Base-by-base conservation (phyloP, 306 rosid species). In the Purshia tridentata region DNA sequence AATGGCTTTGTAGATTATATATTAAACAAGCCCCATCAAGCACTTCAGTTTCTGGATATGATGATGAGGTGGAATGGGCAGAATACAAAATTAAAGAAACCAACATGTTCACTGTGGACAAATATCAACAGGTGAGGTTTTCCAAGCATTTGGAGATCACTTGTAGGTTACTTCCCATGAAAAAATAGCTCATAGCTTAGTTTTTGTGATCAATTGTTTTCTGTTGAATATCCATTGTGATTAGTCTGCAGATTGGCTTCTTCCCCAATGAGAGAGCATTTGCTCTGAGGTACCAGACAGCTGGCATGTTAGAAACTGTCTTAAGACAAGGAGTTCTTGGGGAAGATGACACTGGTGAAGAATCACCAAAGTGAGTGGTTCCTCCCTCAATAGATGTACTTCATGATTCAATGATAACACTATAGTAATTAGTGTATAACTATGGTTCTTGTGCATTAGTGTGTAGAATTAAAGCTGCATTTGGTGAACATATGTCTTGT, bases 241-340 rank as follows among this genome's bases (percentile, higher is more conserved):
- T 68, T 94, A 94, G 99, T 77, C 85, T 94, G 92, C 99, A 94
- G 97, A 83, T 94, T 78, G 96, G 99, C 65, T 88, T 86, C 82
- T 94, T 91, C 74, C 90, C 97, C 73, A 79, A 87, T 9, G 96
- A 88, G 85, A 91, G 73, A 82, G 99, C 99, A 9, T 94, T 88
- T 88, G 79, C 96, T 9, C 85, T 94, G 65, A 85, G 99, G 84
- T 94, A 94, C 90, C 97, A 89, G 73, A 91, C 99, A 11, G 97
- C 93, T 56, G 99, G 96, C 74, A 94, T 94, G 99, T 79, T 94
- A 75, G 99, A 94, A 47, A 81, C 88, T 11, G 96, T 90, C 46
- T 69, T 94, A 75, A 83, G 97, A 77, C 90, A 88, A 84, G 99
- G 99, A 55, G 88, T 91, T 69, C 89, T 94, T 56, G 99, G 99